Evolutionary conservation across 768 basidiomycete genomes (phyloP), one percentile per base, ranked within the genome.

Genomic region (Grammothele lineata): DNA sequence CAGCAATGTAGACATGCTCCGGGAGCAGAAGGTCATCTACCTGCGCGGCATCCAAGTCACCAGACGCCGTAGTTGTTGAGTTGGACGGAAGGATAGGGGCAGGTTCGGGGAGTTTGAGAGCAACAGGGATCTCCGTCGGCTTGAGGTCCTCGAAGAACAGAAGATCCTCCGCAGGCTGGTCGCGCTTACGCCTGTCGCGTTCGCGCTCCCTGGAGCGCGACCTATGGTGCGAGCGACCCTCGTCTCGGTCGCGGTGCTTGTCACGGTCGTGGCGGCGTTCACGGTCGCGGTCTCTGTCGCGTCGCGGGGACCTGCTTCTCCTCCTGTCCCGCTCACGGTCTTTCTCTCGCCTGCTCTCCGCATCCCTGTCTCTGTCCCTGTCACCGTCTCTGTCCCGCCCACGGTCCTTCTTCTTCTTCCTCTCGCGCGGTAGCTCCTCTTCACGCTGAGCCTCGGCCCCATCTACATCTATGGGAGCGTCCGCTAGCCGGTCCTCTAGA

Each of bases 1-100:
- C 43, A 3, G 40, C 43, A 11, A 89, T 70, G 7, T 73, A 74
- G 21, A 90, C 88, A 65, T 91, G 87, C 1, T 78, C 65, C 0
- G 88, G 88, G 10, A 91, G 69, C 19, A 87, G 64, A 11, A 91
- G 55, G 6, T 47, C 47, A 0, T 50, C 27, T 30, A 14, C 14
- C 27, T 30, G 7, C 27, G n/a, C n/a, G n/a, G n/a, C n/a, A n/a
- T n/a, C n/a, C n/a, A n/a, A n/a, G n/a, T n/a, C n/a, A n/a, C n/a
- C n/a, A n/a, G n/a, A n/a, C n/a, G n/a, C n/a, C n/a, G n/a, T n/a
- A n/a, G n/a, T n/a, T n/a, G n/a, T n/a, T n/a, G n/a, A n/a, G n/a
- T n/a, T n/a, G n/a, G n/a, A n/a, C n/a, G n/a, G n/a, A n/a, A n/a
- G n/a, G n/a, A n/a, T n/a, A n/a, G n/a, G n/a, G n/a, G n/a, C n/a